Evolutionary conservation across 331 rosid genomes (phyloP).

Genomic region (Prunus yedoensis): DNA sequence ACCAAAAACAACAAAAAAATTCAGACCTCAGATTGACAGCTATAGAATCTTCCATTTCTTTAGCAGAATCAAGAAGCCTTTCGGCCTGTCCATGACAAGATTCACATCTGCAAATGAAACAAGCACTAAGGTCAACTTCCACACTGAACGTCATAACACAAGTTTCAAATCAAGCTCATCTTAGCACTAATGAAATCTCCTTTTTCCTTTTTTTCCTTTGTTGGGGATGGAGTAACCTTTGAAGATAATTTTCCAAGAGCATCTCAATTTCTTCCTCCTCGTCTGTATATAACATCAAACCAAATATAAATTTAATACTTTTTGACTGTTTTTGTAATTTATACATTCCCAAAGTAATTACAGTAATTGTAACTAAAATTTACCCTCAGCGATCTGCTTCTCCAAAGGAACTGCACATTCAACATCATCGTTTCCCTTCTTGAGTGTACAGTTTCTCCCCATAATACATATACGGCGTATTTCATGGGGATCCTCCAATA

Average conservation of each 20-base stretch:
- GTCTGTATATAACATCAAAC: slow-evolving; percentile 49
- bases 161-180: not conserved
- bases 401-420: slow-evolving; percentile 76
- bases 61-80: slow-evolving; percentile 97
- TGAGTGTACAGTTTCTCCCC: slow-evolving; percentile 83
- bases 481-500: slow-evolving; percentile 87
- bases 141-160: slow-evolving; percentile 17
- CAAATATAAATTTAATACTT: slow-evolving; percentile 12
- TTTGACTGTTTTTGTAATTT: not conserved
- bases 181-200: too few species aligned
- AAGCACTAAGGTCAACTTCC: slow-evolving; percentile 28
- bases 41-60: slow-evolving; percentile 99
- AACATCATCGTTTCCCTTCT: slow-evolving; percentile 46
- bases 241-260: slow-evolving; percentile 98
- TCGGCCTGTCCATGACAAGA: slow-evolving; percentile 99
- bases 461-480: slow-evolving; percentile 85
- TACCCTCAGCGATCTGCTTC: slow-evolving; percentile 93
- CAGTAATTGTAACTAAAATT: slow-evolving; percentile 22
- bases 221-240: slow-evolving; percentile 56
- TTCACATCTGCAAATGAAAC: slow-evolving; percentile 72
- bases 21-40: slow-evolving; percentile 87
- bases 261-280: slow-evolving; percentile 99
- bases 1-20: slow-evolving; percentile 6
- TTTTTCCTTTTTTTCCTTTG: not conserved
- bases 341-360: slow-evolving; percentile 17